A percentile compares a stretch with the other conserved stretches of the same genome.
Conservation (phyloP, 805 yeast species). For the Schwanniomyces yamadae region DNA sequence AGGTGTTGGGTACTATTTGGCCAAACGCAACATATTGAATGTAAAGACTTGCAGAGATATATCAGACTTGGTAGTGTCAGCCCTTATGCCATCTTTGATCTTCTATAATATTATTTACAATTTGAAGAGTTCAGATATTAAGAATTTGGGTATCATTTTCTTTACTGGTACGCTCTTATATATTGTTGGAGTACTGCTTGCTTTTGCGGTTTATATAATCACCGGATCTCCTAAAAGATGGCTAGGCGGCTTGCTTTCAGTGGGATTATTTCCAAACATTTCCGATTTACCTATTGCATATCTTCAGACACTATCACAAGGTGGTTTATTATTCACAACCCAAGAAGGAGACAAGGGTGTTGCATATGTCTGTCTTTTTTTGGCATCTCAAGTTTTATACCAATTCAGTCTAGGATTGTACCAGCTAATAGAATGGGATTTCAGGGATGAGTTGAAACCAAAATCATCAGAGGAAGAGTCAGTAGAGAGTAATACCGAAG, state of each 20-base stretch:
- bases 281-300: constrained; percentile 87
- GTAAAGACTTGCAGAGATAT: constrained; percentile 69
- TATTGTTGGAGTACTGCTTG: constrained; percentile 47
- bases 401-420: constrained; percentile 79
- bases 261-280: constrained; percentile 75
- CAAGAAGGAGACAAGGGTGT: constrained; percentile 72
- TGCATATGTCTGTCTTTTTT: constrained; percentile 77
- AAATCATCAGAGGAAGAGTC: constrained; percentile 14
- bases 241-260: constrained; percentile 73
- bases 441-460: constrained; percentile 38
- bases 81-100: constrained; percentile 71
- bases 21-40: constrained; percentile 59
- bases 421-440: constrained; percentile 68
- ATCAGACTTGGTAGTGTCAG: constrained; percentile 65
- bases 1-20: constrained; percentile 62
- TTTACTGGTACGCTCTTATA: constrained; percentile 50
- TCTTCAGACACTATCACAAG: constrained; percentile 65
- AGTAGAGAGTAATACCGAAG: neutral
- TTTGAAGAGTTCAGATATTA: constrained; percentile 65
- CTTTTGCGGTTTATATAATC: constrained; percentile 40
- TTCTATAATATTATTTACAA: constrained; percentile 70
- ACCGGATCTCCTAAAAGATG: constrained; percentile 69
- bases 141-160: constrained; percentile 64
- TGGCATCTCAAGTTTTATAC: constrained; percentile 63
- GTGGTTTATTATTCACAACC: constrained; percentile 52